Conservation (phyloP, 1,139 yeast genomes). For the Zygotorulaspora mrakii region DNA sequence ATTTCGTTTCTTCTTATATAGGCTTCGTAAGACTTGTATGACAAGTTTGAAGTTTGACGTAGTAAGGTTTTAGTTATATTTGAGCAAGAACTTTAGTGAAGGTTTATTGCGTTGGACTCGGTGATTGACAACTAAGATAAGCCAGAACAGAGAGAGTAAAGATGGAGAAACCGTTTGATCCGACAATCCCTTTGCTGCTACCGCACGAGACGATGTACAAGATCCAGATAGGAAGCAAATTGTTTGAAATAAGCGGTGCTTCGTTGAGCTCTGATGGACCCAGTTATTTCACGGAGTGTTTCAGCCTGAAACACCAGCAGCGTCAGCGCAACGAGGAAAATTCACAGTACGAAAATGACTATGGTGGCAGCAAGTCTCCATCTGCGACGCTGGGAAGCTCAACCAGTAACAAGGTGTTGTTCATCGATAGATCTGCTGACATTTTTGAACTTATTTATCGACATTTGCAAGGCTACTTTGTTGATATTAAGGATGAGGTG, state of each 20-base stretch:
- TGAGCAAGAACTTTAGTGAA: too few species aligned
- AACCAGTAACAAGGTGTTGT: conserved; percentile 45
- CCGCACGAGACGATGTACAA: conserved; percentile 66
- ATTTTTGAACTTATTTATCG: conserved; percentile 62
- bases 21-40: too few species aligned
- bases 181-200: conserved; percentile 51
- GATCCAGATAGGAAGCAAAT: conserved; percentile 66
- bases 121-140: not conserved
- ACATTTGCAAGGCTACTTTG: conserved; percentile 76
- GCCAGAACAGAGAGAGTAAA: not conserved
- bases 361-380: conserved; percentile 3
- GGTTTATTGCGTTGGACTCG: too few species aligned
- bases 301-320: conserved; percentile 20
- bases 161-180: conserved; percentile 21
- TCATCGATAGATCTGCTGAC: conserved; percentile 72
- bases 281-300: conserved; percentile 47
- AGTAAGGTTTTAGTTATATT: too few species aligned
- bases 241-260: conserved; percentile 67
- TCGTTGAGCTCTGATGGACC: conserved; percentile 77
- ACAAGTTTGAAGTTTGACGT: too few species aligned
- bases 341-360: conserved; percentile 1
- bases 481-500: conserved; percentile 54
- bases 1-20: too few species aligned
- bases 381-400: not conserved
- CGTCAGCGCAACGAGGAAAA: not conserved